Evolutionary conservation across 2,329 filamentous ascomycete species (phyloP).

Genomic region (Ramularia endophylla): DNA sequence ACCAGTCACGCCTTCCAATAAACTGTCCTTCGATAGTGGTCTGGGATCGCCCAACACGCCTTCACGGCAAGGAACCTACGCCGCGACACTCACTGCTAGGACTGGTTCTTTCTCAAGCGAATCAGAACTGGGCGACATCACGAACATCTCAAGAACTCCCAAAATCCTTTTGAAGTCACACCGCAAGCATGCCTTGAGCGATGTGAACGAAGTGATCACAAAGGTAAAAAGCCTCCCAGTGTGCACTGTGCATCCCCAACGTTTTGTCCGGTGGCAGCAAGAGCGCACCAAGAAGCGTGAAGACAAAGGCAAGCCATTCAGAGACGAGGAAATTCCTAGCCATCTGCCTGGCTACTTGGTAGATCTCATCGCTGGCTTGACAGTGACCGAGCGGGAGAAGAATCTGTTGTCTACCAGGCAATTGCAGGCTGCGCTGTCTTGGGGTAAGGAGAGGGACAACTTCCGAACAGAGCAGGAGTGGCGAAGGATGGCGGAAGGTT

Average conservation of each 20-base stretch:
- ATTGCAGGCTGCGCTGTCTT: conserved; percentile 27
- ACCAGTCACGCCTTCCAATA: conserved; percentile 6
- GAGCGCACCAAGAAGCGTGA: conserved; percentile 11
- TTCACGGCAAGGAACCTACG: conserved; percentile 20
- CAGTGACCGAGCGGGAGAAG: conserved; percentile 17
- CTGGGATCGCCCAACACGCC: conserved; percentile 3
- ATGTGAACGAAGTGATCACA: conserved; percentile 20
- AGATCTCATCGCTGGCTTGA: conserved; percentile 25
- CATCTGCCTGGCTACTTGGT: conserved; percentile 31
- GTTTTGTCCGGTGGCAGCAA: conserved; percentile 26
- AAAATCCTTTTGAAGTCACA: conserved; percentile 27
- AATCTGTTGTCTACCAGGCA: conserved; percentile 31
- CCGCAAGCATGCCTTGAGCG: conserved; percentile 28
- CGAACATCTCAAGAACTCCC: conserved; percentile 24
- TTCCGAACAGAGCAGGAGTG: conserved; percentile 29
- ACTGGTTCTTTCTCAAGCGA: conserved; percentile 11
- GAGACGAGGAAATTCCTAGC: conserved; percentile 20
- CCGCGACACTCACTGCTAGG: conserved; percentile 21
- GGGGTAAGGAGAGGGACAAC: conserved; percentile 30
- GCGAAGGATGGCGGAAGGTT: conserved; percentile 30
- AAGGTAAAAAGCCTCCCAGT: conserved; percentile 20
- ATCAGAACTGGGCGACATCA: conserved; percentile 23
- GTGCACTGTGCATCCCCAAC: conserved; percentile 13
- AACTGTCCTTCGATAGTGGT: conserved; percentile 1
- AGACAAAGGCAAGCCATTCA: conserved; percentile 14